Conservation (phyloP, 73 alveolate species). For the Paramecium bursaria region DNA sequence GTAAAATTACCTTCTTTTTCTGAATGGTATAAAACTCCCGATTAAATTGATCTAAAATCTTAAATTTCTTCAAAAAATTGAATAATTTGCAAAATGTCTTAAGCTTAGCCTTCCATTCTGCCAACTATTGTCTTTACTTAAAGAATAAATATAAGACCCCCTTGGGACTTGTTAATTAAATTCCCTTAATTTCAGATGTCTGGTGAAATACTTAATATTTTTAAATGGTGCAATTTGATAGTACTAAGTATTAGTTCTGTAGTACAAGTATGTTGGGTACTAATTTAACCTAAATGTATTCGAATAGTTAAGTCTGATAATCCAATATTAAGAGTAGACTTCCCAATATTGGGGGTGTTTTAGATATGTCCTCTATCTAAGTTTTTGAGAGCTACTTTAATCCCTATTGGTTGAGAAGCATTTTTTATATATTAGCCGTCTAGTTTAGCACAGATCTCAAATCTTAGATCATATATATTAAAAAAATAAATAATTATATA, state of each 20-base stretch:
- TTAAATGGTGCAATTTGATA: not conserved
- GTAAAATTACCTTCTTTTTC: not conserved
- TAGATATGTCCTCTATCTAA: too few species aligned
- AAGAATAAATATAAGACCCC: constrained; percentile 20
- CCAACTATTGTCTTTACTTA: not conserved
- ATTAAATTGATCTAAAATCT: not conserved
- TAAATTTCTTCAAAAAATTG: constrained; percentile 15
- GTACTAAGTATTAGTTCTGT: not conserved
- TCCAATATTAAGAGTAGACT: too few species aligned
- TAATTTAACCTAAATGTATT: too few species aligned
- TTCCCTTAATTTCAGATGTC: not conserved
- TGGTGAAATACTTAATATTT: not conserved
- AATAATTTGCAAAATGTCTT: constrained; percentile 25
- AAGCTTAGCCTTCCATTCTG: not conserved
- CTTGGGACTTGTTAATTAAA: not conserved
- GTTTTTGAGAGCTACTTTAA: too few species aligned
- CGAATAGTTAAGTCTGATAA: too few species aligned
- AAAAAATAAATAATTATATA: too few species aligned
- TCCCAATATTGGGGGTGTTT: too few species aligned
- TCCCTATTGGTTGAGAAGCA: too few species aligned
- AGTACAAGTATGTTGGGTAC: not conserved
- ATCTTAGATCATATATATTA: too few species aligned
- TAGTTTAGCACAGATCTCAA: too few species aligned
- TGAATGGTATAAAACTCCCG: not conserved
- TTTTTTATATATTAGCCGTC: too few species aligned